phyloP scores from a whole-genome alignment of 371 early-diverging fungal genomes.

The Mortierella sp. region DNA sequence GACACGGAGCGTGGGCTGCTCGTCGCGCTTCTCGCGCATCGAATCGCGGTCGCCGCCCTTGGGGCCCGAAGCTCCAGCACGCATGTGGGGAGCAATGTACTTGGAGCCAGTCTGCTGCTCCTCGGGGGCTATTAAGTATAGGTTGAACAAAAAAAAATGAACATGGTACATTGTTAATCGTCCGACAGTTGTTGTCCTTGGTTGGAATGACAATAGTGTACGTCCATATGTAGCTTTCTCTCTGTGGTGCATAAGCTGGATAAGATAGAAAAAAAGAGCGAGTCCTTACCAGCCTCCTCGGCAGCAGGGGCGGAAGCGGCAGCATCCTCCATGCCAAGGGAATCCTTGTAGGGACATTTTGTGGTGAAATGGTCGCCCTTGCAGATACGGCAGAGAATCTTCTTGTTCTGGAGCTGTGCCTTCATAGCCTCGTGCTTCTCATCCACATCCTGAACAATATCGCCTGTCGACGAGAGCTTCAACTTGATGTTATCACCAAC shows the following conservation, averaged over 20 bases:
- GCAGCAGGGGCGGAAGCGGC: slow-evolving; percentile 35
- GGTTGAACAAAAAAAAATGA: too few relatives aligned
- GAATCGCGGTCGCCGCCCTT: slow-evolving; percentile 57
- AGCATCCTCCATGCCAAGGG: slow-evolving; percentile 75
- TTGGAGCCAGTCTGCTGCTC: slow-evolving; percentile 64
- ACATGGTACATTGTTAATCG: too few relatives aligned
- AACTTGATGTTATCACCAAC: slow-evolving; percentile 91
- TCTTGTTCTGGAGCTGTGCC: slow-evolving; percentile 73
- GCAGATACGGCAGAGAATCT: slow-evolving; percentile 96
- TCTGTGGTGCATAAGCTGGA: too few relatives aligned
- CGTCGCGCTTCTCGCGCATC: slow-evolving; percentile 80
- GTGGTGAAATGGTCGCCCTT: slow-evolving; percentile 96
- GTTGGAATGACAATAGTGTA: too few relatives aligned
- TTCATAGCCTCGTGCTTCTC: slow-evolving; percentile 67
- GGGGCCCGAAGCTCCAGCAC: slow-evolving; percentile 64
- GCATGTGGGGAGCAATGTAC: slow-evolving; percentile 90
- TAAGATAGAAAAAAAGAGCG: background rate
- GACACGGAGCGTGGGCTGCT: slow-evolving; percentile 91
- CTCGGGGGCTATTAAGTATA: slow-evolving; percentile 65
- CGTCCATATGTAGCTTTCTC: too few relatives aligned
- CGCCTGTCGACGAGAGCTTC: slow-evolving; percentile 80
- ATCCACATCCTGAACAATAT: slow-evolving; percentile 65
- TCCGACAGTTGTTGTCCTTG: too few relatives aligned
- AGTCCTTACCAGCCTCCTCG: slow-evolving; percentile 45
- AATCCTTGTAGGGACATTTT: slow-evolving; percentile 98